Evolutionary conservation across 306 rosid species (phyloP), one percentile per base, ranked within the genome.

Genomic region (Vigna mungo): DNA sequence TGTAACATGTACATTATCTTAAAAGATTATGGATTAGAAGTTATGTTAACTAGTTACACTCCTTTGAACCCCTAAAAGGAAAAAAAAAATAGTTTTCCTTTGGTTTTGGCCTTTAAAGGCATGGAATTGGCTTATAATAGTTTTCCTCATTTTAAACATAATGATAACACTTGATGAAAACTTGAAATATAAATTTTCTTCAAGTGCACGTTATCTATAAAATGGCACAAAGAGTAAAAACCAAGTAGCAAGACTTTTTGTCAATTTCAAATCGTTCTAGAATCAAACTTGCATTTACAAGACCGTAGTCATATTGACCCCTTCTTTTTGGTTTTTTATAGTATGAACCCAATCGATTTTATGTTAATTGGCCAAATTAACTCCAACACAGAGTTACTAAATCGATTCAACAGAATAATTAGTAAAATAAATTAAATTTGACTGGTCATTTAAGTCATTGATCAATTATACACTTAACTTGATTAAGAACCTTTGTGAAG

Each of bases 101-200:
- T 74, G 32, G 43, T 63, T 76, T 36, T 36, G 80, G 11, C 72
- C 53, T 20, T 36, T 37, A 15, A 32, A 52, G 52, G 54, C 39
- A 51, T 49, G 53, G 49, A 3, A 9, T 20, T 63, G 36, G 36
- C 11, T 63, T 51, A 30, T 12, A 6, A 61, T 12, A 46, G 48
- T 12, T 74, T 60, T 59, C 12, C 12, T 59, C n/a, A 46, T 41
- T 2, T 41, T 39, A 36, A 37, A 53, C 8, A 30, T 30, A 30
- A 30, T 30, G 49, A 43, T 58, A 27, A 25, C 41, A 21, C 41
- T 15, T 1, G 13, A 39, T 69, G 46, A 69, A 69, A 27, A 4
- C 13, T 49, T 49, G 9, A 16, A 27, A 71, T 18, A 32, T 32
- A 71, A 52, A 17, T 8, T n/a, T 49, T 69, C 48, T 30, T 70